Evolutionary conservation across 2,329 filamentous ascomycete genomes (phyloP).

Genomic region (Fusarium sp.): DNA sequence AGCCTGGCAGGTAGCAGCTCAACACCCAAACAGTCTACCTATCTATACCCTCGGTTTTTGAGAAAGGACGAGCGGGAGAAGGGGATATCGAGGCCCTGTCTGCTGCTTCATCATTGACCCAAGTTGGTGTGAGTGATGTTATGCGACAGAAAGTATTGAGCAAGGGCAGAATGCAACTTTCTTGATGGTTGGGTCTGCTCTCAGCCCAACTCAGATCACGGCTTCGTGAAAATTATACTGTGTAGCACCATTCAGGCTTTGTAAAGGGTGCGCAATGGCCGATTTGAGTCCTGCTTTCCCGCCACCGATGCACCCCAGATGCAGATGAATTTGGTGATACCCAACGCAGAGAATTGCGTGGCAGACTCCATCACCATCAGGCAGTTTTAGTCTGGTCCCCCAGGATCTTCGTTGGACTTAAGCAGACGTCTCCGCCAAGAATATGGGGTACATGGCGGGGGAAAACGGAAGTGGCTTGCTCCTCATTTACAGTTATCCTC

Average conservation of each 20-base stretch:
- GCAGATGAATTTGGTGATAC: conserved; percentile 9
- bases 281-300: conserved; percentile 1
- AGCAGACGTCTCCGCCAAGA: conserved; percentile 24
- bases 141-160: conserved; percentile 1
- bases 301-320: not conserved
- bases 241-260: not conserved
- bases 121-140: not conserved
- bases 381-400: not conserved
- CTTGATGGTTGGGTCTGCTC: conserved; percentile 6
- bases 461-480: conserved; percentile 26
- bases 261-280: conserved; percentile 9
- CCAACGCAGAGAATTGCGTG: not conserved
- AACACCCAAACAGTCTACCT: not conserved
- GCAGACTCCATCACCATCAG: conserved; percentile 6
- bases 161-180: not conserved
- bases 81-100: not conserved
- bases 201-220: conserved; percentile 3
- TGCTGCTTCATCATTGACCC: not conserved
- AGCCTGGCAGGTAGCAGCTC: not conserved
- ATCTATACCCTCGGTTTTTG: conserved; percentile 6
- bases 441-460: conserved; percentile 33
- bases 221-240: not conserved
- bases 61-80: conserved; percentile 17
- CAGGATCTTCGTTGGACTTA: not conserved
- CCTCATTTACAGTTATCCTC: conserved; percentile 1